These are phyloP conservation scores for Pterocarpus macrocarpus DNA, from an alignment of 306 rosid genomes.

Conservation along the genomic window DNA sequence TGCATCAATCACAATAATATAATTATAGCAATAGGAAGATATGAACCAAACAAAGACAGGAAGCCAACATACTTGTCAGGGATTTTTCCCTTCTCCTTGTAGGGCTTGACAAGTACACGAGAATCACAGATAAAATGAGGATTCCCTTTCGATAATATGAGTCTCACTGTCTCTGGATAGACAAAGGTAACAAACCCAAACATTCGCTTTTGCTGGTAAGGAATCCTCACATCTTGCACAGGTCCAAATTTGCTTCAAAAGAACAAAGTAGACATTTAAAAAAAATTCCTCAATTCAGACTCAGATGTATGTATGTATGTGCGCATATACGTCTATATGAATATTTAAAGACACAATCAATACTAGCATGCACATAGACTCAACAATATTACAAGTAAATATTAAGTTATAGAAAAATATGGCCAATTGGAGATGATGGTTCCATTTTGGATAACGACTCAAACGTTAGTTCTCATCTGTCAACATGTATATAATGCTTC, in stretches of 20 bases:
- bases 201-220: conserved; percentile 86
- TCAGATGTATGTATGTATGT: neutral
- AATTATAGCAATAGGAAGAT: conserved; percentile 9
- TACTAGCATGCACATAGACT: neutral
- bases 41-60: conserved; percentile 1
- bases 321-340: neutral
- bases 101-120: conserved; percentile 87
- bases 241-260: conserved; percentile 77
- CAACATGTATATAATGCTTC: neutral
- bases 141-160: conserved; percentile 76
- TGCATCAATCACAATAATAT: neutral
- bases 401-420: neutral
- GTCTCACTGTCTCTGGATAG: conserved; percentile 78
- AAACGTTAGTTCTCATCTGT: neutral
- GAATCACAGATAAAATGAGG: conserved; percentile 89
- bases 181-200: conserved; percentile 88
- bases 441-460: neutral
- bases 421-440: neutral
- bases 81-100: conserved; percentile 86
- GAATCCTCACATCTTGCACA: conserved; percentile 89
- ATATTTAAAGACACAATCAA: neutral
- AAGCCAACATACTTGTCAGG: conserved; percentile 65
- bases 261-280: conserved; percentile 31
- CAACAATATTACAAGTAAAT: neutral
- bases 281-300: conserved; percentile 16